Evolutionary conservation across 768 basidiomycete genomes (phyloP).

Genomic region (Trametes sanguinea): DNA sequence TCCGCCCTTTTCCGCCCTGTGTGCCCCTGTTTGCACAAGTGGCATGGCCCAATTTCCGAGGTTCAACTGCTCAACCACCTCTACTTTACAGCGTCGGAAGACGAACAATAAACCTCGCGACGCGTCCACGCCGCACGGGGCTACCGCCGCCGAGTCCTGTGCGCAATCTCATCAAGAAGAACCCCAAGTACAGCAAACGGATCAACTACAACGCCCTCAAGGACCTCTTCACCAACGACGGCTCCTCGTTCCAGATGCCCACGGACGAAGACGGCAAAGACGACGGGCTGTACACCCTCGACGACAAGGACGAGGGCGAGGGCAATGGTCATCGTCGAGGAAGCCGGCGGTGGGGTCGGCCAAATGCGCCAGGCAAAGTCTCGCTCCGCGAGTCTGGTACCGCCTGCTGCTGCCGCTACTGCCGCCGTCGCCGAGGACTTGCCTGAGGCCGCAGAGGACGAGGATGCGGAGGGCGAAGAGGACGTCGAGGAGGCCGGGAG

Average conservation of each 20-base stretch:
- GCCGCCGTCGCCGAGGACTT: slow-evolving; percentile 1
- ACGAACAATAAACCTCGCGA: slow-evolving; percentile 67
- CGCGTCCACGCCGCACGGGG: slow-evolving; percentile 66
- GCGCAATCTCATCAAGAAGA: slow-evolving; percentile 78
- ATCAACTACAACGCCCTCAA: slow-evolving; percentile 93
- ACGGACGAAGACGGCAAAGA: slow-evolving; percentile 45
- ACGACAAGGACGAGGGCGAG: slow-evolving; percentile 46
- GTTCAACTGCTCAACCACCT: too few relatives aligned
- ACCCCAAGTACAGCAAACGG: slow-evolving; percentile 84
- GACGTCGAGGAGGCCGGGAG: slow-evolving; percentile 35
- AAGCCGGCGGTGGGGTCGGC: slow-evolving; percentile 39
- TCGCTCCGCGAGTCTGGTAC: slow-evolving; percentile 20
- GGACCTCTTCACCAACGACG: slow-evolving; percentile 55
- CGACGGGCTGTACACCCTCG: slow-evolving; percentile 56
- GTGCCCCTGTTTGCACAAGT: too few relatives aligned
- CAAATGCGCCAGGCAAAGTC: slow-evolving; percentile 15
- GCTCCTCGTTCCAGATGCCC: slow-evolving; percentile 23
- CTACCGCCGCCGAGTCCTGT: slow-evolving; percentile 78
- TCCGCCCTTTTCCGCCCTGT: slow-evolving; percentile 12
- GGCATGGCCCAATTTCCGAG: too few relatives aligned
- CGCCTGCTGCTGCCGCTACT: slow-evolving; percentile 34
- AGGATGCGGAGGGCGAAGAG: slow-evolving; percentile 27
- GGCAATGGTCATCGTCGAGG: slow-evolving; percentile 40
- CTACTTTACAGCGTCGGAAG: slow-evolving; percentile 62
- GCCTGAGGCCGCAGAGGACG: slow-evolving; percentile 26